Conservation (phyloP, 495 filamentous ascomycete species). For the Sphaerosporella brunnea region DNA sequence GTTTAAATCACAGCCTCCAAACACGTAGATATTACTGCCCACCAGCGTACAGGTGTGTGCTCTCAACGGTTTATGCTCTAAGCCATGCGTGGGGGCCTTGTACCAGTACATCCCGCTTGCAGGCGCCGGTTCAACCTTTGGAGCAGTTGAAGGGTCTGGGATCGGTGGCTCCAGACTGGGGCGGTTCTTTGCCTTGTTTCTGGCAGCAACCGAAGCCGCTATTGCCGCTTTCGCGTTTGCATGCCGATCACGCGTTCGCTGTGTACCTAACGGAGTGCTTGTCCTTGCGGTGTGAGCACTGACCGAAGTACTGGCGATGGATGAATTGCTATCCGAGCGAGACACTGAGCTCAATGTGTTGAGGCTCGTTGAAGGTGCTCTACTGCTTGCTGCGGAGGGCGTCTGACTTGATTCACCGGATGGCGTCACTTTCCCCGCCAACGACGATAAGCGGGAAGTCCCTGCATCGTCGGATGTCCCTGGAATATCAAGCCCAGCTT, state of each 20-base stretch:
- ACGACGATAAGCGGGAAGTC: slow-evolving; percentile 21
- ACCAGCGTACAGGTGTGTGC: slow-evolving; percentile 46
- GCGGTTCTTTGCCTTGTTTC: slow-evolving; percentile 12
- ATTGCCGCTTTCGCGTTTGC: slow-evolving; percentile 21
- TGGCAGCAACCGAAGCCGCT: slow-evolving; percentile 16
- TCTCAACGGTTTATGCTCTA: slow-evolving; percentile 38
- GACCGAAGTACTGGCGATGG: slow-evolving; percentile 15
- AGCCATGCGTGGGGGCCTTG: slow-evolving; percentile 38
- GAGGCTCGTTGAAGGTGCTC: slow-evolving; percentile 10
- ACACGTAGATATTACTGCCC: slow-evolving; percentile 44
- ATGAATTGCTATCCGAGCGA: slow-evolving; percentile 24
- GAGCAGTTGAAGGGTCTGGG: slow-evolving; percentile 37
- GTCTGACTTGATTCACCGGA: background rate
- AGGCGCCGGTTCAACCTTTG: slow-evolving; percentile 42
- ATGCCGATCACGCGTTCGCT: slow-evolving; percentile 20
- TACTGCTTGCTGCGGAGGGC: background rate
- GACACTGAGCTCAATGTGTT: slow-evolving; percentile 12
- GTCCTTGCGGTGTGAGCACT: slow-evolving; percentile 12
- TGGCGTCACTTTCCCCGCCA: slow-evolving; percentile 6
- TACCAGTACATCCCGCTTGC: slow-evolving; percentile 55
- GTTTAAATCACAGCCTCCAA: slow-evolving; percentile 46
- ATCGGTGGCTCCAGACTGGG: slow-evolving; percentile 33
- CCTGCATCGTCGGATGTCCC: slow-evolving; percentile 7
- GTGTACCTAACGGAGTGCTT: slow-evolving; percentile 17
- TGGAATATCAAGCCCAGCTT: background rate